Base-by-base conservation (phyloP, 805 yeast genomes). In the Lipomyces yamanashiensis region DNA sequence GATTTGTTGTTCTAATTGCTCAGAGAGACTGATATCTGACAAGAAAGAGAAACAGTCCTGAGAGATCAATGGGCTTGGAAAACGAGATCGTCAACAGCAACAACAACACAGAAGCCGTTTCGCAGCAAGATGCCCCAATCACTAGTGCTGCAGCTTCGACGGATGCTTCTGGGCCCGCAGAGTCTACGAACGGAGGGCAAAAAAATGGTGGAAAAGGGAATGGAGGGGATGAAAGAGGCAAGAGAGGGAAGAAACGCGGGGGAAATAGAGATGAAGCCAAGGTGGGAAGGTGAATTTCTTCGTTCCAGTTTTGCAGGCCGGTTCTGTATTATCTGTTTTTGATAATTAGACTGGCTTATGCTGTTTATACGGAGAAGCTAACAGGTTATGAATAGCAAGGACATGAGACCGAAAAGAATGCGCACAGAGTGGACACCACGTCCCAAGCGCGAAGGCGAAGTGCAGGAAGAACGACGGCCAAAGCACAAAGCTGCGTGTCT, bases 401-500 rank as follows among this genome's bases (percentile, higher is more conserved):
- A 54, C 50, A 37, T 39, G 48, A 41, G 48, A 50, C 50, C 45
- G 17, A 45, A 43, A 15, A 17, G 62, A 8, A 19, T 23, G n/a
- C 49, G 57, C 21, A 61, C 49, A 17, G 52, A 37, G 13, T 37
- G 52, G 56, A 23, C 50, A 33, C 44, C 54, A 17, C n/a, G 54
- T 5, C 49, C 45, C 6, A 36, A 60, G 21, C 34, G 39, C 19
- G 51, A 48, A 2, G 59, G 48, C 10, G 54, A 57, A 12, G 51
- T 23, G 13, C 56, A 51, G 23, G 75, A 72, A 53, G 73, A 69
- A 6, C 60, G 81, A 23, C 67, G 73, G 82, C 90, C 72, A 23
- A 92, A 92, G 81, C 84, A 85, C 71, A 92, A 92, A 74, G 97
- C 91, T 23, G 98, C 97, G 0, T 85, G 89, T 71, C 81, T 90